These are phyloP conservation scores for Mycena albidolilacea DNA, from an alignment of 768 basidiomycete species.

Conservation along the genomic window DNA sequence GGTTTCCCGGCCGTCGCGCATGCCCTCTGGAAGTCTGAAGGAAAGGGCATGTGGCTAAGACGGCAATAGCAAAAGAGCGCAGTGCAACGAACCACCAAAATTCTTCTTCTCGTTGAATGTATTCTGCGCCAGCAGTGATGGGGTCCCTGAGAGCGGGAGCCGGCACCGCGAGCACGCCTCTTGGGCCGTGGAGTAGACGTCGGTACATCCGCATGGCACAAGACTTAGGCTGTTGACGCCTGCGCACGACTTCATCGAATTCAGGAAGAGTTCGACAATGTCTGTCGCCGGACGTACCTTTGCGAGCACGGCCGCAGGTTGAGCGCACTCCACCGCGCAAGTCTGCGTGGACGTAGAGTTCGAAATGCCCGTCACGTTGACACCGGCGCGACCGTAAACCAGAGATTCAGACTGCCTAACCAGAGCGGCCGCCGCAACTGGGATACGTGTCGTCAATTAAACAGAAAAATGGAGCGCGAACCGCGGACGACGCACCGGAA, in stretches of 20 bases:
- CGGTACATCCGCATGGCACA: constrained; percentile 24
- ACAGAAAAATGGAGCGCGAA: not conserved
- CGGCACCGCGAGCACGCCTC: constrained; percentile 13
- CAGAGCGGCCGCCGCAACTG: constrained; percentile 13
- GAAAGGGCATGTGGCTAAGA: not conserved
- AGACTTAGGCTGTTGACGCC: not conserved
- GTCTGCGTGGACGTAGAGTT: not conserved
- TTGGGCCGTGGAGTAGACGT: not conserved
- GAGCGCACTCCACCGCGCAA: not conserved
- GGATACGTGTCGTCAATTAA: no score
- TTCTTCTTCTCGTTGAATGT: not conserved
- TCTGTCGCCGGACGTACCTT: not conserved
- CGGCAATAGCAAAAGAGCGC: no score
- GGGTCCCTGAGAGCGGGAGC: not conserved
- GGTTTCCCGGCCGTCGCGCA: not conserved
- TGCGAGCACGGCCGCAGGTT: not conserved
- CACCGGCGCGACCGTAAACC: not conserved
- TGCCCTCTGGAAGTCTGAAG: not conserved
- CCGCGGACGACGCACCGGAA: not conserved
- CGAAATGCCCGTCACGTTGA: not conserved
- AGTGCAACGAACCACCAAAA: no score
- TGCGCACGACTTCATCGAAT: not conserved
- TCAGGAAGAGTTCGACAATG: not conserved
- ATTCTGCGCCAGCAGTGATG: not conserved
- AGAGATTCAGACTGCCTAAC: not conserved